Base-by-base conservation (phyloP, 495 filamentous ascomycete genomes). In the Viridothelium virens region DNA sequence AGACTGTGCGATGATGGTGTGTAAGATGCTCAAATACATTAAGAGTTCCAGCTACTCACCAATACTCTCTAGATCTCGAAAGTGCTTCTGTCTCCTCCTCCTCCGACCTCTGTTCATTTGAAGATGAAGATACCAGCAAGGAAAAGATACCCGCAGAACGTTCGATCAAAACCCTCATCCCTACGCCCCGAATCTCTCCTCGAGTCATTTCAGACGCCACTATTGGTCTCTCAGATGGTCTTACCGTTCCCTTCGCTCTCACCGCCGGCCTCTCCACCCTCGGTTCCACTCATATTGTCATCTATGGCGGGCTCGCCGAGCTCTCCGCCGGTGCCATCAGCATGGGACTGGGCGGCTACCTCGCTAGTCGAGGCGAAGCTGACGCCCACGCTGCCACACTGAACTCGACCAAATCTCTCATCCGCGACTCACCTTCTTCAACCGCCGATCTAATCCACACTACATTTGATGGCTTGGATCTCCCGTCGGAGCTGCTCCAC, bases 291-390 rank as follows among this genome's bases (percentile, higher is more conserved):
- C 80, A 79, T 50, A 77, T 84, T 0, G 84, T 86, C 6, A 79
- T 85, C n/a, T 82, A 83, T 69, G 84, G 82, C 37, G 84, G 84
- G 25, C 70, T 85, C 62, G 84, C 84, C 3, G 84, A 86, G 70
- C 72, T 86, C 33, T 83, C 83, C 65, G 83, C 83, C 1, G 84
- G 84, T 36, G 81, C 83, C 31, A 83, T 86, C 63, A 84, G 82
- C 6, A 85, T 85, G 83, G 83, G 83, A 2, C 67, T 85, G 46
- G 84, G 84, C 6, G 84, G 84, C 36, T 79, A 85, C 69, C 79
- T 94, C 2, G 87, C 87, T 12, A 87, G 89, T 0, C 86, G 86
- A 69, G 86, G 86, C 48, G 89, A 91, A 78, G 80, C 79, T 2
- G 70, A 71, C 53, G 70, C 70, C 16, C 67, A 69, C 38, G 59